Base-by-base conservation (phyloP, 805 yeast species). In the Starmera caribaea region DNA sequence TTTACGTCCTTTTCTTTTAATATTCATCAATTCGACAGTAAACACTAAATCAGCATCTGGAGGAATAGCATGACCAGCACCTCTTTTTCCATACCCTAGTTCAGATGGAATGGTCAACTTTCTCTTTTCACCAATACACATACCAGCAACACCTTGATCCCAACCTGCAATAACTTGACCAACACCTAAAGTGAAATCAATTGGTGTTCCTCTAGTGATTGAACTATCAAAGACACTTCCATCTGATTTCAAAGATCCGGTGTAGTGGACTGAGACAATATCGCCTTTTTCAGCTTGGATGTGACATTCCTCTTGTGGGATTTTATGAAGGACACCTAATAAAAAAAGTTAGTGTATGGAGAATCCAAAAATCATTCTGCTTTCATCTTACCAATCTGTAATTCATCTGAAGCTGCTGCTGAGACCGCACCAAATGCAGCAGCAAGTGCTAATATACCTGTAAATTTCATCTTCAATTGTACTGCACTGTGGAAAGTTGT, bases 101-200 rank as follows among this genome's bases (percentile, higher is more conserved):
- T 71, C 69, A 6, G 94, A 72, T 36, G 96, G 96, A 55, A 89
- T 85, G 26, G 76, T 73, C 50, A 88, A 67, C 49, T 73, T 79
- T 56, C 96, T 74, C 64, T 79, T 69, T 60, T 88, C 96, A 35
- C 96, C 96, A 58, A 85, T 66, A 62, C 97, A 88, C 94, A 84
- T 84, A 29, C 81, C 78, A 31, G 67, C 50, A 38, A 87, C 63
- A 33, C 96, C 96, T 61, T 80, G 76, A 46, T 88, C 97, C 96
- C 96, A 88, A 43, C 97, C 96, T 44, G 69, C 55, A 54, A 88
- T 88, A 28, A 88, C 96, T 51, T 74, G 80, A 5, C 94, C 89
- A 21, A 61, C 58, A 33, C 96, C 97, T 39, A 89, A 63, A n/a
- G 61, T 61, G 61, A 88, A 88, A 33, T 69, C 57, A 44, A 88